Percentiles rank a stretch among this genome's conserved stretches.
Evolutionary conservation across 805 yeast species (phyloP).

Genomic region (Spathaspora boniae): DNA sequence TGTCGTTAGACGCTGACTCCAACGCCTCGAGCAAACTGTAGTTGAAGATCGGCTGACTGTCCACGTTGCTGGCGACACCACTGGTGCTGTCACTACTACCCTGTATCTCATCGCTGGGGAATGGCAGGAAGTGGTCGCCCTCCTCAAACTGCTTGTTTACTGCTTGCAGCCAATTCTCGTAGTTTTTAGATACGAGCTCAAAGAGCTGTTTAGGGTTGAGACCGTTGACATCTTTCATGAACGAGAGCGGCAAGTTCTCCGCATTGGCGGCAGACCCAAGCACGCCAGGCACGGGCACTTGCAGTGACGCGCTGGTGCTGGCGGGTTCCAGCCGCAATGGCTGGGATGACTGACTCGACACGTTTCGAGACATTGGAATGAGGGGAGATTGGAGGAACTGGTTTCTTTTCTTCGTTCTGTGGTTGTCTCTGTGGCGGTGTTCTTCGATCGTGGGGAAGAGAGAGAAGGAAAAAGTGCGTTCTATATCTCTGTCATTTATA

Average conservation of each 20-base stretch:
- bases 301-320: too few relatives aligned
- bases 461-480: too few relatives aligned
- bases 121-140: conserved; percentile 26
- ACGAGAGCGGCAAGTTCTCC: background rate
- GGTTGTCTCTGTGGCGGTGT: too few relatives aligned
- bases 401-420: too few relatives aligned
- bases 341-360: too few relatives aligned
- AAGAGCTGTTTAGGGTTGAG: conserved; percentile 26
- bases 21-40: conserved; percentile 28
- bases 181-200: conserved; percentile 32
- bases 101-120: conserved; percentile 27
- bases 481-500: too few relatives aligned
- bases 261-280: background rate
- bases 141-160: conserved; percentile 23
- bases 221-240: background rate
- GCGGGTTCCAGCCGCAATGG: too few relatives aligned
- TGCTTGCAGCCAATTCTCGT: conserved; percentile 36
- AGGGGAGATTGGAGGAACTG: too few relatives aligned
- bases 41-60: conserved; percentile 25
- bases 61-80: too few relatives aligned
- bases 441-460: too few relatives aligned
- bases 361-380: too few relatives aligned
- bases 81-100: conserved; percentile 7
- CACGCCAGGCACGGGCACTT: too few relatives aligned
- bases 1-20: conserved; percentile 23